These are phyloP conservation scores for Tetrahymena elliotti DNA, from an alignment of 73 alveolate genomes.

Conservation along the genomic window DNA sequence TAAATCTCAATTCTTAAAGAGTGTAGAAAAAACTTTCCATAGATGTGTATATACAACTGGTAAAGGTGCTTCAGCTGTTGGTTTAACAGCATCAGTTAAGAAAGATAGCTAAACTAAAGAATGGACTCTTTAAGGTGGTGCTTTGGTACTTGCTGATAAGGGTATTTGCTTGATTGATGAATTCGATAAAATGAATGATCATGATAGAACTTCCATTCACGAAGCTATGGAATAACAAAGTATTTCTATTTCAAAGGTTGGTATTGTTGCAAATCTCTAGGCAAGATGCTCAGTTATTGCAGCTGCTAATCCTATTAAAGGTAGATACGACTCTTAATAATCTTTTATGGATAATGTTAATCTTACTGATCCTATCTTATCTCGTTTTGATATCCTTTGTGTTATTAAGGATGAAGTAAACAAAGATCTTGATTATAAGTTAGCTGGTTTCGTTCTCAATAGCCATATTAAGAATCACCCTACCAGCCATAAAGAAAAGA, in stretches of 20 bases:
- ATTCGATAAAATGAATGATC: conserved; percentile 99
- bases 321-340: conserved; percentile 80
- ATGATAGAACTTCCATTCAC: conserved; percentile 98
- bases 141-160: conserved; percentile 98
- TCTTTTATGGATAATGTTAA: conserved; percentile 98
- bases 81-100: conserved; percentile 99
- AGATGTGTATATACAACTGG: conserved; percentile 97
- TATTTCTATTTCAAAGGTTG: conserved; percentile 98
- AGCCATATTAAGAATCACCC: conserved; percentile 97
- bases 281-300: conserved; percentile 99
- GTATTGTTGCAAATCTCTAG: conserved; percentile 98
- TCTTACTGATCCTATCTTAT: conserved; percentile 98
- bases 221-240: conserved; percentile 99
- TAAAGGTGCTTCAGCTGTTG: conserved; percentile 99
- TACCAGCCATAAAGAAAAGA: conserved; percentile 38
- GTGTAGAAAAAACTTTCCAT: conserved; percentile 89
- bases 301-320: conserved; percentile 98
- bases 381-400: conserved; percentile 97
- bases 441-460: conserved; percentile 96
- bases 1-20: conserved; percentile 97
- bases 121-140: conserved; percentile 99
- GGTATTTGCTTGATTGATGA: conserved; percentile 98
- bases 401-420: conserved; percentile 97
- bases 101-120: conserved; percentile 95
- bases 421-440: conserved; percentile 82